Percentiles rank a stretch among this genome's conserved stretches.
These are phyloP conservation scores for Yarrowia porcina DNA, from an alignment of 805 yeast genomes.

Conservation along the genomic window DNA sequence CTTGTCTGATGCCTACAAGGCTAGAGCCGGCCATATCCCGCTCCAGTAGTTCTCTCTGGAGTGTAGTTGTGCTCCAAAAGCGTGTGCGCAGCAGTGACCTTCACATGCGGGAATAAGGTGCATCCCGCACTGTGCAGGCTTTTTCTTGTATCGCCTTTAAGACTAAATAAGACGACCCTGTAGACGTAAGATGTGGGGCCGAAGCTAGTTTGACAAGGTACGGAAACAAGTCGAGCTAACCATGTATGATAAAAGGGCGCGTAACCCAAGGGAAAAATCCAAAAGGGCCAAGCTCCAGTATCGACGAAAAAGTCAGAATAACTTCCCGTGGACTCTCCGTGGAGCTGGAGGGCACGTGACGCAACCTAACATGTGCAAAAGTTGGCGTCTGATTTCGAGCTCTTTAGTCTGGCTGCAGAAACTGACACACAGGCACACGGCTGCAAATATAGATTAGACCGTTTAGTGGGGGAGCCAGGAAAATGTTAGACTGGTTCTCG, in stretches of 20 bases:
- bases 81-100: background rate
- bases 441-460: background rate
- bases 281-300: too few relatives aligned
- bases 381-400: background rate
- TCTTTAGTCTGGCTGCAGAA: background rate
- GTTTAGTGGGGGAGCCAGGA: background rate
- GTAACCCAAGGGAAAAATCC: background rate
- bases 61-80: background rate
- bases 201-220: conserved; percentile 1
- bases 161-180: conserved; percentile 19
- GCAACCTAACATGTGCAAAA: background rate
- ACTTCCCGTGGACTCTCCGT: background rate
- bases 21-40: background rate
- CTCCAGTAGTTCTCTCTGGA: too few relatives aligned
- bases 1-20: background rate
- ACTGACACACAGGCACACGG: background rate
- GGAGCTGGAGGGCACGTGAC: background rate
- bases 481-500: background rate
- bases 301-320: background rate
- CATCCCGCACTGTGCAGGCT: conserved; percentile 10
- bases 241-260: background rate
- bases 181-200: conserved; percentile 21
- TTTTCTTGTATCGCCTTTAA: conserved; percentile 13
- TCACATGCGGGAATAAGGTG: conserved; percentile 18
- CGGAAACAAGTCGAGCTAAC: background rate